Evolutionary conservation across 176 grass and related monocot species (phyloP), one percentile per base, ranked within the genome.

Genomic region (Aegilops speltoides): DNA sequence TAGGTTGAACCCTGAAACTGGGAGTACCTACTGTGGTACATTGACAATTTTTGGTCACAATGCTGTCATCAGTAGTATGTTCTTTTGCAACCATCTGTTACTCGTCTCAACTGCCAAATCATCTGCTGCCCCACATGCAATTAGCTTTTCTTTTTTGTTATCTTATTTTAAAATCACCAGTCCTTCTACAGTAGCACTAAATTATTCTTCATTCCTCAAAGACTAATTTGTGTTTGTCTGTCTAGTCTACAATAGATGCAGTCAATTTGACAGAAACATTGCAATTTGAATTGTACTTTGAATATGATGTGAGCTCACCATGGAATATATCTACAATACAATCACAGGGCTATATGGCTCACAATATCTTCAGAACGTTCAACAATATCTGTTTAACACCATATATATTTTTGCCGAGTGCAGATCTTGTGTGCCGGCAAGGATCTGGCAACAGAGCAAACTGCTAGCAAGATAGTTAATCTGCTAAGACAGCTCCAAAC

Each of bases 351-450:
- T n/a, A 36, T 54, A 34, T 69, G 33, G 29, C 11, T 52, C 5
- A 64, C 56, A 68, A 29, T 62, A 76, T 48, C 25, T 66, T 73
- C 15, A 62, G 6, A 88, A 33, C 13, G 67, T 31, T 72, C 12
- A 87, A 61, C 50, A 76, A 7, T 84, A 46, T 29, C 63, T 84
- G 17, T 80, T 84, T 88, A 29, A 80, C 10, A 1, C 36, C 20
- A 22, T 50, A 38, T 68, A 36, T 63, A 9, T 81, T 63, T 84
- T 23, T 67, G 54, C 57, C 5, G 16, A 78, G 65, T 85, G 71
- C 87, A 95, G 93, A 85, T 95, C 78, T 79, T 93, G 68, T 95
- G 93, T 76, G 91, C 83, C 0, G 93, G 93, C 8, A 95, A 92
- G 68, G 91, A 95, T 89, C 84, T 95, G 60, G 93, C 93, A 37